Evolutionary conservation across 768 basidiomycete genomes (phyloP).

Genomic region (Amanita pallidorosea): DNA sequence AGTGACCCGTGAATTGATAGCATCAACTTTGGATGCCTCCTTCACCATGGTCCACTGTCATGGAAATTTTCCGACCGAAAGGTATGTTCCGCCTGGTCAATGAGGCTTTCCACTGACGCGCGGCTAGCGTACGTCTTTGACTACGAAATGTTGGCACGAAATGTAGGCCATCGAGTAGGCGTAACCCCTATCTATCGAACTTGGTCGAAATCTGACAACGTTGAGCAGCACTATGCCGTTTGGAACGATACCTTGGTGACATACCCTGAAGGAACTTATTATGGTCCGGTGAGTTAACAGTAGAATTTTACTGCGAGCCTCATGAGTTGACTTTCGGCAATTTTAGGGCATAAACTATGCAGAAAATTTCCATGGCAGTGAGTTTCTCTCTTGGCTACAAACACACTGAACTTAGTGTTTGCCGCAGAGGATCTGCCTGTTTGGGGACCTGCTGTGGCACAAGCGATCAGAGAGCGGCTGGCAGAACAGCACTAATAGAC

Average conservation of each 20-base stretch:
- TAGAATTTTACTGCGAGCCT: neutral
- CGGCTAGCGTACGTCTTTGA: slow-evolving; percentile 26
- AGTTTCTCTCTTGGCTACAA: slow-evolving; percentile 6
- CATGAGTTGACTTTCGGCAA: slow-evolving; percentile 28
- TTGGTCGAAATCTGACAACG: neutral
- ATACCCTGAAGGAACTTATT: slow-evolving; percentile 19
- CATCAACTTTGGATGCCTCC: slow-evolving; percentile 61
- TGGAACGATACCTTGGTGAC: slow-evolving; percentile 53
- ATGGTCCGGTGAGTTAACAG: slow-evolving; percentile 13
- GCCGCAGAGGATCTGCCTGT: slow-evolving; percentile 40
- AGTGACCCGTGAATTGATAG: slow-evolving; percentile 3
- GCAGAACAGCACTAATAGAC: slow-evolving; percentile 12
- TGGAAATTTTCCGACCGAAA: slow-evolving; percentile 56
- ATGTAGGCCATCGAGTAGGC: slow-evolving; percentile 29
- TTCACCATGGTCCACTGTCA: slow-evolving; percentile 50
- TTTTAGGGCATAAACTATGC: slow-evolving; percentile 11
- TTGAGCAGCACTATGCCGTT: slow-evolving; percentile 41
- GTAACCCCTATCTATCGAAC: neutral
- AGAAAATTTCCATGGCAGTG: slow-evolving; percentile 14
- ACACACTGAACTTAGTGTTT: neutral
- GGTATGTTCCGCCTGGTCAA: slow-evolving; percentile 21
- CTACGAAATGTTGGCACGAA: slow-evolving; percentile 30
- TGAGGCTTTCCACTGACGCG: neutral
- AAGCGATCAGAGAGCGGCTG: slow-evolving; percentile 49
- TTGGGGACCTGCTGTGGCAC: slow-evolving; percentile 42